These are phyloP conservation scores for Hirsutella minnesotensis DNA, from an alignment of 2,329 filamentous ascomycete species.

Conservation along the genomic window DNA sequence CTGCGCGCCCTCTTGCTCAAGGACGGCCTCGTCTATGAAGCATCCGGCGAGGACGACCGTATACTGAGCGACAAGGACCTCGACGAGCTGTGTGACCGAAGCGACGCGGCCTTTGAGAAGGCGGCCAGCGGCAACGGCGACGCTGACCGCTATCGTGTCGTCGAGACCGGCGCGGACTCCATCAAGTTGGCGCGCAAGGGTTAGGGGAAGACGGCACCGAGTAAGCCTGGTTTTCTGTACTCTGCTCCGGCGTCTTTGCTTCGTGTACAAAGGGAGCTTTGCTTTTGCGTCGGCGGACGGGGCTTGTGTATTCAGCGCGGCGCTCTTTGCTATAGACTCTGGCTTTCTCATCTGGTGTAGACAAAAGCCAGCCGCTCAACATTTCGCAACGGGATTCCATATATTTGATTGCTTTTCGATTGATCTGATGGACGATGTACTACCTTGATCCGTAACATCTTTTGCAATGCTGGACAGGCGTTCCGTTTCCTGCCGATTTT, in stretches of 20 bases:
- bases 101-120: slow-evolving; percentile 49
- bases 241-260: too few relatives aligned
- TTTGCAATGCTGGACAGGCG: too few relatives aligned
- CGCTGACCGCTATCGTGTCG: slow-evolving; percentile 60
- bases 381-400: too few relatives aligned
- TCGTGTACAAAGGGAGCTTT: not conserved
- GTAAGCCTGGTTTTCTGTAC: too few relatives aligned
- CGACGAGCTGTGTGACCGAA: slow-evolving; percentile 65
- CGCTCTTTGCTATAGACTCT: not conserved
- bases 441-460: too few relatives aligned
- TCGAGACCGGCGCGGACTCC: slow-evolving; percentile 58
- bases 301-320: too few relatives aligned
- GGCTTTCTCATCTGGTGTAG: not conserved
- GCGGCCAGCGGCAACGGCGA: slow-evolving; percentile 71
- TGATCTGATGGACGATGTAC: too few relatives aligned
- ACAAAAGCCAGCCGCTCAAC: too few relatives aligned
- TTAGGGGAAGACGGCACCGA: not conserved
- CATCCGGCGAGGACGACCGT: slow-evolving; percentile 34
- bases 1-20: slow-evolving; percentile 52
- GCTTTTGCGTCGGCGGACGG: too few relatives aligned
- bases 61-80: slow-evolving; percentile 69
- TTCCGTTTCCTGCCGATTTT: too few relatives aligned
- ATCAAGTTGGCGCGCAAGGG: slow-evolving; percentile 28
- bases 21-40: slow-evolving; percentile 57
- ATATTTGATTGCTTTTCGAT: too few relatives aligned